Evolutionary conservation across 768 basidiomycete species (phyloP).

Genomic region (Russula griseocarnosa): DNA sequence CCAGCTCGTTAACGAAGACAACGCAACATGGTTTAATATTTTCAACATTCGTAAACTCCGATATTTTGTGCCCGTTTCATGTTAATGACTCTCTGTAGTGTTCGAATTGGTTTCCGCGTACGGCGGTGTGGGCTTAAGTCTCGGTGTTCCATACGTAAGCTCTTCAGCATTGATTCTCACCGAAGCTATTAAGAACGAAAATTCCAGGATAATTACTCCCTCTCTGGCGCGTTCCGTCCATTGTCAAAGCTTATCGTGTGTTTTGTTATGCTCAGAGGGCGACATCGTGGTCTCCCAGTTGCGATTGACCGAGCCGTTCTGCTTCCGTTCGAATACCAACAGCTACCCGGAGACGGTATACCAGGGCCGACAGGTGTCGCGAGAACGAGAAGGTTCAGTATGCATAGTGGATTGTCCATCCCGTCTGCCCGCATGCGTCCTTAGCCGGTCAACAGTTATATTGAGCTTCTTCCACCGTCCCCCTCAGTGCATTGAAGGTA

Average conservation of each 20-base stretch:
- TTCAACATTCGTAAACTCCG: conserved; percentile 60
- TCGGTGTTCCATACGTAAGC: conserved; percentile 79
- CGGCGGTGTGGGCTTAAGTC: conserved; percentile 83
- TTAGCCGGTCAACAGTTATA: background rate
- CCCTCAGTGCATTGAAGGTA: background rate
- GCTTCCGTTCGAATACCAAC: conserved; percentile 59
- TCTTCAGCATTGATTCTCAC: background rate
- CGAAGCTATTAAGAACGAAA: conserved; percentile 21
- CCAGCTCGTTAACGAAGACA: conserved; percentile 51
- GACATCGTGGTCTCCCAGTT: conserved; percentile 83
- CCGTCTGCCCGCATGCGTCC: background rate
- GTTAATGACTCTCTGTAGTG: conserved; percentile 40
- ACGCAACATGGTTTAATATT: conserved; percentile 73
- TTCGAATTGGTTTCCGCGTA: conserved; percentile 89
- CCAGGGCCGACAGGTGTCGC: background rate
- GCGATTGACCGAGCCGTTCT: conserved; percentile 87
- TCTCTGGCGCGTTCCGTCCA: conserved; percentile 71
- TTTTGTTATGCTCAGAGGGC: conserved; percentile 89
- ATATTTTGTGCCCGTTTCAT: conserved; percentile 30
- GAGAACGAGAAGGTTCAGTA: conserved; percentile 11
- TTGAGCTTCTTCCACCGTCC: background rate
- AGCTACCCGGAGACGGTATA: background rate
- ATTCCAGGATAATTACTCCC: conserved; percentile 69
- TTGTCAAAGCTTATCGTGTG: conserved; percentile 86
- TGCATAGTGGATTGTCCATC: conserved; percentile 3